phyloP scores from a whole-genome alignment of 139 green algal genomes.

The Picochlorum sp. region DNA sequence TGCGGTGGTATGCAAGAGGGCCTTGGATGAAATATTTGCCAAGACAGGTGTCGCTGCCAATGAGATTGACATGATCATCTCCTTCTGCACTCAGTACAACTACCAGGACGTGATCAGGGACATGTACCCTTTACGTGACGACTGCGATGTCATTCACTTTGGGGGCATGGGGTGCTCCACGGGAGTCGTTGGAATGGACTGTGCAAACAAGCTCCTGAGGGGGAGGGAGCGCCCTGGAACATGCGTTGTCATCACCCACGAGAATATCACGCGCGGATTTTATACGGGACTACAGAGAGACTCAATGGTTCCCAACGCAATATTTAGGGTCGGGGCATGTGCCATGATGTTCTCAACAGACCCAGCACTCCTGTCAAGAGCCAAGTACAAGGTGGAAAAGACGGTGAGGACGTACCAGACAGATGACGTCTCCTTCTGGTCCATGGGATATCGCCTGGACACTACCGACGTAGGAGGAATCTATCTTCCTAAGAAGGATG shows the following conservation, averaged over 20 bases:
- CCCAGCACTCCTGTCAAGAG: not conserved
- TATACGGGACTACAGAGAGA: not conserved
- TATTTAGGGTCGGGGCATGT: not conserved
- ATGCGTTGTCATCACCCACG: not conserved
- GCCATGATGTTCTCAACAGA: not conserved
- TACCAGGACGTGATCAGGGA: too few relatives aligned
- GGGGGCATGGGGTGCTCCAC: not conserved
- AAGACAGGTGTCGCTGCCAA: too few relatives aligned
- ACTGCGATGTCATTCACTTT: not conserved
- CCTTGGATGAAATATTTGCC: too few relatives aligned
- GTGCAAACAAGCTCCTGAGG: not conserved
- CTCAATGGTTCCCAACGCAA: not conserved
- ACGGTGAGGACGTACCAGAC: not conserved
- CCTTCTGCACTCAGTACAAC: too few relatives aligned
- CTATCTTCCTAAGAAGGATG: not conserved
- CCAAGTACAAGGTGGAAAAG: conserved; percentile 1
- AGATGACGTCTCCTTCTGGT: not conserved
- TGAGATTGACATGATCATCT: too few relatives aligned
- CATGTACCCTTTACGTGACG: not conserved
- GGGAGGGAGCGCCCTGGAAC: not conserved
- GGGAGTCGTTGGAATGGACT: not conserved
- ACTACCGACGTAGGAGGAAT: not conserved
- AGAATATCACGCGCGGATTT: not conserved
- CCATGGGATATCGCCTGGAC: not conserved
- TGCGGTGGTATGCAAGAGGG: too few relatives aligned